Percentiles rank a stretch among this genome's conserved stretches.
Conservation (phyloP, 805 yeast species). For the Barnettozyma salicaria region DNA sequence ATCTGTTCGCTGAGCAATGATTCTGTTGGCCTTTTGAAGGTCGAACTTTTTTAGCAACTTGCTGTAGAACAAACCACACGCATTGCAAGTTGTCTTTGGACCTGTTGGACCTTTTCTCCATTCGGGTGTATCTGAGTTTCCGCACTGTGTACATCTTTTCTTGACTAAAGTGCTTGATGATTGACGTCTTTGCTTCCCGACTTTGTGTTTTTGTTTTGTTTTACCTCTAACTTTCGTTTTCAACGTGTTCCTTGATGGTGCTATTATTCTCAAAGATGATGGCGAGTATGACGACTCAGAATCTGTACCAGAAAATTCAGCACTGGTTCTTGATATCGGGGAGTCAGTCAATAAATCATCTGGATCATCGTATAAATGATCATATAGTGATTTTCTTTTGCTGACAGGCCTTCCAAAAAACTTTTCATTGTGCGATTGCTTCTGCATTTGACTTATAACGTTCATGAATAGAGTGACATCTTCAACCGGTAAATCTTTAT, state of each 20-base stretch:
- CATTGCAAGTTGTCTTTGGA: conserved; percentile 16
- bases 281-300: too few species aligned
- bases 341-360: too few species aligned
- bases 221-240: neutral
- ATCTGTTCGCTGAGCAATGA: conserved; percentile 2
- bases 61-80: conserved; percentile 17
- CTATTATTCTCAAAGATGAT: neutral
- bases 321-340: too few species aligned
- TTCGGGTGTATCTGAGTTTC: conserved; percentile 14
- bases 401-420: too few species aligned
- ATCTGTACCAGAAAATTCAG: too few species aligned
- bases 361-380: too few species aligned
- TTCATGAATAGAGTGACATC: neutral
- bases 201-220: neutral
- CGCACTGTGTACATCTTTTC: conserved; percentile 11
- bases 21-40: neutral
- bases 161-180: too few species aligned
- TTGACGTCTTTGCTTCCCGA: too few species aligned
- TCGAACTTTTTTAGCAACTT: conserved; percentile 14
- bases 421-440: too few species aligned
- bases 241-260: neutral
- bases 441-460: neutral
- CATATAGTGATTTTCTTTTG: too few species aligned
- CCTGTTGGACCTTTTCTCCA: conserved; percentile 21
- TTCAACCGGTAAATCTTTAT: too few species aligned